Conservation (phyloP, 306 rosid genomes). For the Cucumis cinereus region DNA sequence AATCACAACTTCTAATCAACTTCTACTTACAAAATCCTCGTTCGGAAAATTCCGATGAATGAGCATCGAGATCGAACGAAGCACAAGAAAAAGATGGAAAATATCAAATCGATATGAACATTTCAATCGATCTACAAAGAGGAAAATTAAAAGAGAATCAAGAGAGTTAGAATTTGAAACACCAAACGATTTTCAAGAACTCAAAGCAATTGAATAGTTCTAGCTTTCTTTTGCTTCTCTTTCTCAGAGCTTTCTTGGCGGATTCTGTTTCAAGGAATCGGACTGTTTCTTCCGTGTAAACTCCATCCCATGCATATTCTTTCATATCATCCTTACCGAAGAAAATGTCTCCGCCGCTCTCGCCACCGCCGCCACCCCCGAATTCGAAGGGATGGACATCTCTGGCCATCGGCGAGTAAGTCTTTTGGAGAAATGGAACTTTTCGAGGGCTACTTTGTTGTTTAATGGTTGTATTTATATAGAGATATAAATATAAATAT, state of each 20-base stretch:
- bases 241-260: background rate
- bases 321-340: constrained; percentile 22
- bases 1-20: background rate
- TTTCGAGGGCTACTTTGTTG: background rate
- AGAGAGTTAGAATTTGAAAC: background rate
- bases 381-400: background rate
- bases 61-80: background rate
- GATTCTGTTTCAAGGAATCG: constrained; percentile 20
- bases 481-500: background rate
- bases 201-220: constrained; percentile 10
- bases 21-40: background rate
- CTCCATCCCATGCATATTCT: constrained; percentile 8
- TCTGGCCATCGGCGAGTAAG: background rate
- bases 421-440: background rate
- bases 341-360: constrained; percentile 6
- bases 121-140: background rate
- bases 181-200: constrained; percentile 12
- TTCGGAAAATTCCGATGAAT: background rate
- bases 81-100: background rate
- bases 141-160: background rate
- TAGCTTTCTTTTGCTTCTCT: background rate
- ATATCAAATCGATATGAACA: background rate
- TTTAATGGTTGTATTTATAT: background rate
- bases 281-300: constrained; percentile 15
- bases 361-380: constrained; percentile 3